Conservation (phyloP, 208 protist species). For the Zelonia costaricensis region DNA sequence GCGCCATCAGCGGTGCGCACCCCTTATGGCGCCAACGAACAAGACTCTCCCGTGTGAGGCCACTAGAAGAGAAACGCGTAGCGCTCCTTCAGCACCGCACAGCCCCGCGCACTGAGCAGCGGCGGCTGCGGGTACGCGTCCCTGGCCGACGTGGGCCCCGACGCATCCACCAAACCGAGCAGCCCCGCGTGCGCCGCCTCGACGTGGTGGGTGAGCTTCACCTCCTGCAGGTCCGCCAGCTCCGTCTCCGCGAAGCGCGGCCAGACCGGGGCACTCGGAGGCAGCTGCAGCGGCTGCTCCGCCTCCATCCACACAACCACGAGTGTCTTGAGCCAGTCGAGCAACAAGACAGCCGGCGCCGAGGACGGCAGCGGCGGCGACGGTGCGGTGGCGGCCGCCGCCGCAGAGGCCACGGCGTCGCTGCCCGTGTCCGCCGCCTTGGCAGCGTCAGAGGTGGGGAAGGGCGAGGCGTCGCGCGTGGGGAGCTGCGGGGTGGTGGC, state of each 20-base stretch:
- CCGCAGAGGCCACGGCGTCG: neutral
- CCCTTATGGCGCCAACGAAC: too few relatives aligned
- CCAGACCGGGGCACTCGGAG: slow-evolving; percentile 16
- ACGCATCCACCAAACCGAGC: slow-evolving; percentile 15
- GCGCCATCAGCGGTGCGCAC: too few relatives aligned
- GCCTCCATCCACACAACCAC: slow-evolving; percentile 31
- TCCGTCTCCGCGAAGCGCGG: slow-evolving; percentile 5
- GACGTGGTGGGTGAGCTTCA: slow-evolving; percentile 18
- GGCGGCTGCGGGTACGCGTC: slow-evolving; percentile 16
- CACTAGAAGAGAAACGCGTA: slow-evolving; percentile 26
- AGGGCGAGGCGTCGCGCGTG: neutral
- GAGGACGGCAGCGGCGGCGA: slow-evolving; percentile 9
- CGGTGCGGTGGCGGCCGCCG: neutral
- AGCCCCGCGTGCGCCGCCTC: slow-evolving; percentile 13
- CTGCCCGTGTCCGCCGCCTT: slow-evolving; percentile 18
- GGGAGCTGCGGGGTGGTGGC: too few relatives aligned
- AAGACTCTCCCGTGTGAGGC: too few relatives aligned
- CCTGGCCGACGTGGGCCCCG: neutral
- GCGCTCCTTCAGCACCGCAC: slow-evolving; percentile 26
- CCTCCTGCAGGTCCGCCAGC: slow-evolving; percentile 13
- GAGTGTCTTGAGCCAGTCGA: slow-evolving; percentile 28
- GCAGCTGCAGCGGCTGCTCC: slow-evolving; percentile 26
- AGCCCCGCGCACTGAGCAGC: slow-evolving; percentile 30
- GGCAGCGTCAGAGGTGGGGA: too few relatives aligned
- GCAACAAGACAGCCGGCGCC: slow-evolving; percentile 21